phyloP scores from a whole-genome alignment of 129 eudicot genomes.

The Scalesia atractyloides region DNA sequence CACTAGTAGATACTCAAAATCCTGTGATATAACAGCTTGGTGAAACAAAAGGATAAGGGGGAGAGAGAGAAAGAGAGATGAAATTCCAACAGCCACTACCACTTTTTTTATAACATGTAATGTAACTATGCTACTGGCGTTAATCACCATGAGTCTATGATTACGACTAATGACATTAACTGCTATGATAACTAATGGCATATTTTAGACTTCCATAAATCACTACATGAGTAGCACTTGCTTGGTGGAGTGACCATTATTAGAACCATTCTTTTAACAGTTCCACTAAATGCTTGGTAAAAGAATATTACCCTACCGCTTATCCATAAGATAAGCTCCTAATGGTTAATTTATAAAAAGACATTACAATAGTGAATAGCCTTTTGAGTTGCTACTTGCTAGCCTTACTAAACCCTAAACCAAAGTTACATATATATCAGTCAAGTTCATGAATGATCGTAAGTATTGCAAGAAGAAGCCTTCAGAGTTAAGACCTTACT shows the following conservation, averaged over 20 bases:
- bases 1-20: constrained; percentile 13
- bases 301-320: constrained; percentile 1
- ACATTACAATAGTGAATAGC: background rate
- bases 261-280: constrained; percentile 1
- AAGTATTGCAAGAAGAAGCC: background rate
- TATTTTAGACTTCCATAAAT: background rate
- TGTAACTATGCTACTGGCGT: background rate
- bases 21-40: background rate
- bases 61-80: background rate
- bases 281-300: constrained; percentile 9
- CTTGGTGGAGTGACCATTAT: constrained; percentile 1
- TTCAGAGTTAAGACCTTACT: background rate
- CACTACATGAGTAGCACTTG: background rate
- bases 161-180: background rate
- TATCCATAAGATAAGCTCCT: constrained; percentile 17
- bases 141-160: constrained; percentile 1
- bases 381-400: constrained; percentile 15
- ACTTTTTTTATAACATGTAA: constrained; percentile 2
- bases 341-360: background rate
- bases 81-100: background rate
- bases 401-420: constrained; percentile 8
- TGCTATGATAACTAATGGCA: constrained; percentile 7
- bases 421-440: background rate
- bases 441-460: background rate
- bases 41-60: background rate